Evolutionary conservation across 108 stramenopile genomes (phyloP), one percentile per base, ranked within the genome.

Genomic region (Stephanodiscus minutulus): DNA sequence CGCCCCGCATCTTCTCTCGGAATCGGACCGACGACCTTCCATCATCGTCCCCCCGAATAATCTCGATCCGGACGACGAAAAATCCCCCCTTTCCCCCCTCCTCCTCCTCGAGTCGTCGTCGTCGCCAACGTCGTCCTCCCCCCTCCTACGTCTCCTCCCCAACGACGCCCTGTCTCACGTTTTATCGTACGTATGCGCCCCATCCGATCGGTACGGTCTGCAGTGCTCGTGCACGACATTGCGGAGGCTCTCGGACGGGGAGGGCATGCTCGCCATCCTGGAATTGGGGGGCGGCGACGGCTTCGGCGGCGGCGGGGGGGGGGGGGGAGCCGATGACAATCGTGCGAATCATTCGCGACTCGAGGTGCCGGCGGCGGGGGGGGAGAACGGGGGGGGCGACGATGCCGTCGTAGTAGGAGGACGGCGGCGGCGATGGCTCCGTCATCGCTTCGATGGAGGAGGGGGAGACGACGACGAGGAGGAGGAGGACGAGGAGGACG

Each of bases 191-290:
- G 49, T 93, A 36, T 50, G 73, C 12, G 62, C 85, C 10, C 64
- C 59, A 5, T 81, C 85, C 27, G 90, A 93, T 56, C 82, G 88
- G 13, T 79, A 66, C 64, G 70, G 83, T 41, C 61, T 93, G 28
- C 90, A 91, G 61, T 65, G 53, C n/a, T 87, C 89, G 15, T 89
- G 83, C 57, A 76, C 56, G 31, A 73, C 84, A 39, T 91, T 93
- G 61, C 66, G 69, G 1, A 55, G 73, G 15, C 64, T 91, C 15
- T 88, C 90, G 11, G 84, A 91, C 36, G 35, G 68, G 12, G 79
- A 88, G 63, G 57, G 67, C 2, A 88, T 94, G 85, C 74, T 91
- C 11, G 72, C 36, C 13, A 63, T 64, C 7, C 72, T 94, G 27
- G 75, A 87, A 52, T 68, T 94, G 11, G 70, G 74, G 12, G 93